A percentile compares a stretch with the other conserved stretches of the same genome.
Evolutionary conservation across 2,329 filamentous ascomycete species (phyloP).

Genomic region (Periglandula ipomoeae): DNA sequence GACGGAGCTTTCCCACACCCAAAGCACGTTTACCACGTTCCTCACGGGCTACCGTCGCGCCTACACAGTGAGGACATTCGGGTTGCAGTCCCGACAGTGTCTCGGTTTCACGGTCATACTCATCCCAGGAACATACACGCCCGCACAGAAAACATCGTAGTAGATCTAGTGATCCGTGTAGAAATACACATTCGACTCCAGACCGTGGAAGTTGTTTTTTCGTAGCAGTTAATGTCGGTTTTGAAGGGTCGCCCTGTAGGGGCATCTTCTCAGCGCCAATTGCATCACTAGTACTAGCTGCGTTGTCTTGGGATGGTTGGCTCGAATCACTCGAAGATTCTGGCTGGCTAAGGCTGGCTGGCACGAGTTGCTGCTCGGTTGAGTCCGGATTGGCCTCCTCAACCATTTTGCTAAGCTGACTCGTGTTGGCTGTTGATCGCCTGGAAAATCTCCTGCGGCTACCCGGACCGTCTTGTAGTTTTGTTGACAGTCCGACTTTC

Average conservation of each 20-base stretch:
- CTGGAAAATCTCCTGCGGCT: conserved; percentile 51
- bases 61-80: conserved; percentile 56
- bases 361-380: conserved; percentile 8
- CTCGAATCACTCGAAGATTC: conserved; percentile 2
- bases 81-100: conserved; percentile 57
- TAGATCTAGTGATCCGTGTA: conserved; percentile 59
- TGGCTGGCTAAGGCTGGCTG: conserved; percentile 8
- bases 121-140: conserved; percentile 50
- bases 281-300: conserved; percentile 8
- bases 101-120: conserved; percentile 42
- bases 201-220: conserved; percentile 22
- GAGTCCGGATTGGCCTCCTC: conserved; percentile 19
- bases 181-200: conserved; percentile 57
- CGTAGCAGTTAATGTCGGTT: conserved; percentile 1
- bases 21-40: conserved; percentile 58
- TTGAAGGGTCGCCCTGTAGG: conserved; percentile 12
- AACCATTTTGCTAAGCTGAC: conserved; percentile 28
- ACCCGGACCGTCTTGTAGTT: conserved; percentile 52
- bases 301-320: conserved; percentile 6
- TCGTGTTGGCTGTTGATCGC: conserved; percentile 28
- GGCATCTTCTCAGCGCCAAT: conserved; percentile 11
- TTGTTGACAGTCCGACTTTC: conserved; percentile 57
- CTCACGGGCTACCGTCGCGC: conserved; percentile 51
- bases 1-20: conserved; percentile 57
- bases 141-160: conserved; percentile 57